Evolutionary conservation across 2,329 filamentous ascomycete genomes (phyloP).

Genomic region (Talaromyces sp.): DNA sequence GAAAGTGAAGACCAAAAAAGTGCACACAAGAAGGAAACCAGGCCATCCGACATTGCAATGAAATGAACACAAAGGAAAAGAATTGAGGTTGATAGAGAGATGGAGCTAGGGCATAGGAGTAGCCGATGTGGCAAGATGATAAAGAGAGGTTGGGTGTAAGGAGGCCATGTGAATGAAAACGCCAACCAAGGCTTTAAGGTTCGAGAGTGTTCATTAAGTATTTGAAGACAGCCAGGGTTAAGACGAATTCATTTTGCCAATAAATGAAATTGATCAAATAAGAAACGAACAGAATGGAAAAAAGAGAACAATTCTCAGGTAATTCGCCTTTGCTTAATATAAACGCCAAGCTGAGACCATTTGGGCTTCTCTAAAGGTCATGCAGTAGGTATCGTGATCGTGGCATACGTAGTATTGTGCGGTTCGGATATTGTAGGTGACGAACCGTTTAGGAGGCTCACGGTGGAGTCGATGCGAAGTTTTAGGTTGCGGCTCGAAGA

Average conservation of each 20-base stretch:
- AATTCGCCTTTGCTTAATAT: conserved; percentile 36
- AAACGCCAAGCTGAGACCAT: conserved; percentile 43
- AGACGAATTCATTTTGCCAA: conserved; percentile 11
- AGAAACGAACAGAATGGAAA: conserved; percentile 13
- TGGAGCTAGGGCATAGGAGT: not conserved
- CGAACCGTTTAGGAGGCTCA: conserved; percentile 21
- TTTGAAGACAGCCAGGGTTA: conserved; percentile 7
- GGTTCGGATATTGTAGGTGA: conserved; percentile 23
- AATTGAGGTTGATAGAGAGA: not conserved
- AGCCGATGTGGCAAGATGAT: not conserved
- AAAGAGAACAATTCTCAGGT: conserved; percentile 19
- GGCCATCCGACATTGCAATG: conserved; percentile 12
- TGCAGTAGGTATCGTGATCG: conserved; percentile 50
- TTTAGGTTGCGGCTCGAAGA: conserved; percentile 12
- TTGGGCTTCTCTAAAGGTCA: conserved; percentile 43
- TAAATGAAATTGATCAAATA: not conserved
- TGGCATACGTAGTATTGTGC: conserved; percentile 41
- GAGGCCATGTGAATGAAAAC: too few species aligned
- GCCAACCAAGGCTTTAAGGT: too few species aligned
- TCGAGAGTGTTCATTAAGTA: conserved; percentile 13
- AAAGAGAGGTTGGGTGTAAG: conserved; percentile 7
- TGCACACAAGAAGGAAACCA: conserved; percentile 8
- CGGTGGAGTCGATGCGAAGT: conserved; percentile 16
- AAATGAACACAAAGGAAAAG: conserved; percentile 13
- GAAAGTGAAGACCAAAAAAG: not conserved